Evolutionary conservation across 2,329 filamentous ascomycete species (phyloP).

Genomic region (Calonectria henricotiae): DNA sequence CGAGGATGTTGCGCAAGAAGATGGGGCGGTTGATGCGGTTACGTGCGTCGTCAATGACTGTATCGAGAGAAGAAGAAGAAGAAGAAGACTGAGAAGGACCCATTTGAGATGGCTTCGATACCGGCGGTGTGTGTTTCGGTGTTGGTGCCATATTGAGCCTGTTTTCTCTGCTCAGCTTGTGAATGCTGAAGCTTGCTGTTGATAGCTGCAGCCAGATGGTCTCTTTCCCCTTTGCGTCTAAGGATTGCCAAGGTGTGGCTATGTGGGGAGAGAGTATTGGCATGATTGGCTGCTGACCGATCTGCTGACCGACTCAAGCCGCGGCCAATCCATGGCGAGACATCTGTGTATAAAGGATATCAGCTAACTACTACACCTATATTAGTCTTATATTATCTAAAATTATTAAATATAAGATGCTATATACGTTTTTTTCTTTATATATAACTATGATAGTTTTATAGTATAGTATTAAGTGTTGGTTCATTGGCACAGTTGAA

Average conservation of each 20-base stretch:
- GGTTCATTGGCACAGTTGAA: no score
- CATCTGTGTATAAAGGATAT: background rate
- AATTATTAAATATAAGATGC: constrained; percentile 1
- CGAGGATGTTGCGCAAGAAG: constrained; percentile 65
- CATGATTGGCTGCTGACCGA: constrained; percentile 31
- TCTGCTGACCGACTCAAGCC: constrained; percentile 2
- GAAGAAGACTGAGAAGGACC: background rate
- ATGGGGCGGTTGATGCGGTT: constrained; percentile 49
- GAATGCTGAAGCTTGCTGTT: constrained; percentile 11
- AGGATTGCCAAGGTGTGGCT: constrained; percentile 28
- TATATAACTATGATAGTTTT: no score
- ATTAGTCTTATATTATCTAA: constrained; percentile 22
- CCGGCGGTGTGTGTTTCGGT: background rate
- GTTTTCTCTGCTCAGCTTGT: background rate
- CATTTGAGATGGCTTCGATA: background rate
- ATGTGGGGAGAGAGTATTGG: constrained; percentile 6
- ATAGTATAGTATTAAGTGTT: no score
- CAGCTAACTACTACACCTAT: background rate
- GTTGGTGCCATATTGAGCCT: constrained; percentile 40
- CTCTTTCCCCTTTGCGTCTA: constrained; percentile 36
- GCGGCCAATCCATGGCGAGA: constrained; percentile 1
- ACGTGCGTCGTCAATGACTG: constrained; percentile 43
- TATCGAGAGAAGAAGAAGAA: constrained; percentile 15
- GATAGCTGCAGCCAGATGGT: constrained; percentile 31
- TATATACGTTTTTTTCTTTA: background rate